Percentiles rank a stretch among this genome's conserved stretches.
Conservation (phyloP, 306 rosid genomes). For the Vigna unguiculata region DNA sequence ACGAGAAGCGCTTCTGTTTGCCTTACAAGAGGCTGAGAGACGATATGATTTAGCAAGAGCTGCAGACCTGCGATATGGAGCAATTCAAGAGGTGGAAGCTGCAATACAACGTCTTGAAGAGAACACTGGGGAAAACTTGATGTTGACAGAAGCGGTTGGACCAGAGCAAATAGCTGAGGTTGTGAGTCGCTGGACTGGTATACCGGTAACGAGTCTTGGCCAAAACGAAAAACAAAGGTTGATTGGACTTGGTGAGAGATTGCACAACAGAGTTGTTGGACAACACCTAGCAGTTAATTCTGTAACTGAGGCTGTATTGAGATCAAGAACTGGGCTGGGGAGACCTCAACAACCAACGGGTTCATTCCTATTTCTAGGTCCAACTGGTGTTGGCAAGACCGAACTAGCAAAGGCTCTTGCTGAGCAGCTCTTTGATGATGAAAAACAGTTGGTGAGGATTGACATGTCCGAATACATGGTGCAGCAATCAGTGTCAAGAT, state of each 20-base stretch:
- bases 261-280: neutral
- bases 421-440: neutral
- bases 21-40: neutral
- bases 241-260: conserved; percentile 1
- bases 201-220: neutral
- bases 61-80: neutral
- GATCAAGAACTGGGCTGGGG: neutral
- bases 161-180: neutral
- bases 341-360: neutral
- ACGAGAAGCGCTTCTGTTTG: neutral
- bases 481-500: neutral
- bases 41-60: neutral
- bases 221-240: neutral
- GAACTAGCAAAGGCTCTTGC: neutral
- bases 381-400: neutral
- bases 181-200: neutral
- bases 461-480: neutral
- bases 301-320: neutral
- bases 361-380: neutral
- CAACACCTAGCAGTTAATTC: neutral
- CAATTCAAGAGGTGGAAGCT: neutral
- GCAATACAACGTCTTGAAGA: neutral
- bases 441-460: neutral
- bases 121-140: neutral
- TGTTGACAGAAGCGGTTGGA: neutral